A percentile compares a stretch with the other conserved stretches of the same genome.
phyloP scores from a whole-genome alignment of 352 stramenopile species.

The Globisporangium middletonii region DNA sequence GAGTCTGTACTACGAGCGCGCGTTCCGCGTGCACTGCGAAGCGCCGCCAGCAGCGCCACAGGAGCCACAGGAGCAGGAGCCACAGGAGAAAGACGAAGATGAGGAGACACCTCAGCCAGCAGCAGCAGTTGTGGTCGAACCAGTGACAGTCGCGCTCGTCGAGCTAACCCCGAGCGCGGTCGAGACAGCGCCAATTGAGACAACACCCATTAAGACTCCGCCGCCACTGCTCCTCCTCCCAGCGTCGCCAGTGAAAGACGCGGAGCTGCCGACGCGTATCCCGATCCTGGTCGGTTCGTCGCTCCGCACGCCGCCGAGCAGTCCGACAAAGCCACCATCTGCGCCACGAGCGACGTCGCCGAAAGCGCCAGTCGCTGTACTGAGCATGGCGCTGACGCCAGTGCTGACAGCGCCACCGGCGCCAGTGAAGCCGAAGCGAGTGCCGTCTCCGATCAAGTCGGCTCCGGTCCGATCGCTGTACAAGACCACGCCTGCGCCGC shows the following conservation, averaged over 20 bases:
- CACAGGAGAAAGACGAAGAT: not conserved
- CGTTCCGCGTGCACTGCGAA: constrained; percentile 2
- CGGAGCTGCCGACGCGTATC: constrained; percentile 3
- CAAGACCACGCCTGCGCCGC: not conserved
- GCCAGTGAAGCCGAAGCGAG: not conserved
- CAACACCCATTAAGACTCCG: not conserved
- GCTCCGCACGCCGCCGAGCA: not conserved
- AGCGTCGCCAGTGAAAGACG: not conserved
- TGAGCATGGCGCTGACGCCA: too few species aligned
- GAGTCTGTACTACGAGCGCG: constrained; percentile 11
- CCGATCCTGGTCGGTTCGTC: constrained; percentile 3
- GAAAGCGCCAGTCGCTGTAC: not conserved
- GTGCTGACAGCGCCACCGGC: too few species aligned
- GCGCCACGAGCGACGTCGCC: not conserved
- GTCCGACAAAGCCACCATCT: not conserved
- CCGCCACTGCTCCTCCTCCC: not conserved
- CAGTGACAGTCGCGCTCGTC: too few species aligned
- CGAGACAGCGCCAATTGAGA: not conserved
- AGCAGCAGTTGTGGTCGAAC: too few species aligned
- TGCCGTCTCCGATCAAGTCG: not conserved
- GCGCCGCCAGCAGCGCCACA: not conserved
- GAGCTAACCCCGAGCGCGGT: not conserved
- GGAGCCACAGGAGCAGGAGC: not conserved
- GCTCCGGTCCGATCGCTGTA: not conserved
- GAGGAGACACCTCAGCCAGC: too few species aligned